Evolutionary conservation across 371 early-diverging fungal genomes (phyloP).

Genomic region (Rhizopus sp.): DNA sequence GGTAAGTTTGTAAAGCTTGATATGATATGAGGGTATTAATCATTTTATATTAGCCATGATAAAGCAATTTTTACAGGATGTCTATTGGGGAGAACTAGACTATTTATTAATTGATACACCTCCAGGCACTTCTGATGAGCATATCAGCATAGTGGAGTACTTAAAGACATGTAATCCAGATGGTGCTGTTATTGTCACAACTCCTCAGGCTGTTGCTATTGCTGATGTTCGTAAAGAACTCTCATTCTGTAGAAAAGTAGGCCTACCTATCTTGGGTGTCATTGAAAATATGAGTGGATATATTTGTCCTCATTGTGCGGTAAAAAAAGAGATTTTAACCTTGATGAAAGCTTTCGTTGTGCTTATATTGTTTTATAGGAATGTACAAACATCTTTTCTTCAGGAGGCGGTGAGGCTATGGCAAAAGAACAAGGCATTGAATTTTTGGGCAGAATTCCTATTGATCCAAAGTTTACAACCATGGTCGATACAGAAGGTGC

Average conservation of each 20-base stretch:
- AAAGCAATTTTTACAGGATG: slow-evolving; percentile 88
- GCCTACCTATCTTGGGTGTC: slow-evolving; percentile 81
- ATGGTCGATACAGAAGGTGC: slow-evolving; percentile 65
- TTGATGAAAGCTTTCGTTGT: background rate
- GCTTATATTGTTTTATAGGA: slow-evolving; percentile 49
- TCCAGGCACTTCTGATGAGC: slow-evolving; percentile 96
- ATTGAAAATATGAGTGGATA: slow-evolving; percentile 96
- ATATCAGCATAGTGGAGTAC: slow-evolving; percentile 78
- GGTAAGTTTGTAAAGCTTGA: slow-evolving; percentile 39
- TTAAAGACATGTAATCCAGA: slow-evolving; percentile 74
- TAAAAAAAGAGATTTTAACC: slow-evolving; percentile 29
- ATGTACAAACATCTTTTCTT: slow-evolving; percentile 91
- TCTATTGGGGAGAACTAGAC: slow-evolving; percentile 86
- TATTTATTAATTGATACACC: slow-evolving; percentile 94
- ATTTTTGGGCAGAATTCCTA: slow-evolving; percentile 85
- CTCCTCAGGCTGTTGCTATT: slow-evolving; percentile 88
- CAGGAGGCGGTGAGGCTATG: slow-evolving; percentile 91
- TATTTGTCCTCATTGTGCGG: slow-evolving; percentile 86
- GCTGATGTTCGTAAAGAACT: slow-evolving; percentile 88
- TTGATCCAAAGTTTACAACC: slow-evolving; percentile 76
- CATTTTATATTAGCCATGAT: slow-evolving; percentile 68
- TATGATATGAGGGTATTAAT: background rate
- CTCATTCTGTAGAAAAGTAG: slow-evolving; percentile 82
- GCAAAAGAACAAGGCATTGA: slow-evolving; percentile 77
- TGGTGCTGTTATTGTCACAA: slow-evolving; percentile 90